phyloP scores from a whole-genome alignment of 331 rosid genomes.

The Malus hybrid region DNA sequence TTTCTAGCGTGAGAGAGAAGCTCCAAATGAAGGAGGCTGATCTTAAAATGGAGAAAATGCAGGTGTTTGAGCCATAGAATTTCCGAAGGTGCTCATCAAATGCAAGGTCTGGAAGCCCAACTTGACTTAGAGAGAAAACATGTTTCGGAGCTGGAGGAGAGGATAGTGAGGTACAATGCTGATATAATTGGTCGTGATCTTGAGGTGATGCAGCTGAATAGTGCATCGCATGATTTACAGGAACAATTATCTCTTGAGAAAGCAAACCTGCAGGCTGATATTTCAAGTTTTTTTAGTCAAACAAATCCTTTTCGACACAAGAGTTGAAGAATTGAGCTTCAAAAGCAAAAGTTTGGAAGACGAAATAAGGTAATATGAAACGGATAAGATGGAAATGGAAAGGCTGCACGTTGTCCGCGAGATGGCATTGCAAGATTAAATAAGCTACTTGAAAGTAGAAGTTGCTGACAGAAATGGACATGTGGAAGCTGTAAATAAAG shows the following conservation, averaged over 20 bases:
- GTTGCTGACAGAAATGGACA: slow-evolving; percentile 4
- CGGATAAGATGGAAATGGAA: slow-evolving; percentile 38
- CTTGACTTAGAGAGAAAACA: slow-evolving; percentile 28
- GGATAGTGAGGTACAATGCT: slow-evolving; percentile 20
- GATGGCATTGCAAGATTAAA: slow-evolving; percentile 41
- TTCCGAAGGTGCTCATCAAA: slow-evolving; percentile 15
- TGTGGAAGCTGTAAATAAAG: too few species aligned
- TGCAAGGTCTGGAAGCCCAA: slow-evolving; percentile 38
- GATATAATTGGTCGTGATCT: slow-evolving; percentile 25
- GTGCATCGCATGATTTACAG: slow-evolving; percentile 23
- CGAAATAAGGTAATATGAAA: slow-evolving; percentile 26
- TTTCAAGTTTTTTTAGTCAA: slow-evolving; percentile 24
- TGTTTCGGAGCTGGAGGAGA: slow-evolving; percentile 33
- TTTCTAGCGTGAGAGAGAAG: not conserved
- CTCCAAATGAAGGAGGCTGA: slow-evolving; percentile 31
- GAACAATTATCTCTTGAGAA: slow-evolving; percentile 30
- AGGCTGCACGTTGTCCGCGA: slow-evolving; percentile 29
- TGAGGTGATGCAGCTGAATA: slow-evolving; percentile 38
- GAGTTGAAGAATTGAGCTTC: slow-evolving; percentile 24
- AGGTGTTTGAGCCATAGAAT: slow-evolving; percentile 23
- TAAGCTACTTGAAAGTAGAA: slow-evolving; percentile 41
- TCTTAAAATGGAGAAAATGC: slow-evolving; percentile 34
- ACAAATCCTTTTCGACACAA: slow-evolving; percentile 16
- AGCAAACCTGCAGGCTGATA: slow-evolving; percentile 26
- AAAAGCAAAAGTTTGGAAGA: slow-evolving; percentile 22